A percentile compares a stretch with the other conserved stretches of the same genome.
Evolutionary conservation across 805 yeast species (phyloP).

Genomic region (Sungouiozyma ichnusensis): DNA sequence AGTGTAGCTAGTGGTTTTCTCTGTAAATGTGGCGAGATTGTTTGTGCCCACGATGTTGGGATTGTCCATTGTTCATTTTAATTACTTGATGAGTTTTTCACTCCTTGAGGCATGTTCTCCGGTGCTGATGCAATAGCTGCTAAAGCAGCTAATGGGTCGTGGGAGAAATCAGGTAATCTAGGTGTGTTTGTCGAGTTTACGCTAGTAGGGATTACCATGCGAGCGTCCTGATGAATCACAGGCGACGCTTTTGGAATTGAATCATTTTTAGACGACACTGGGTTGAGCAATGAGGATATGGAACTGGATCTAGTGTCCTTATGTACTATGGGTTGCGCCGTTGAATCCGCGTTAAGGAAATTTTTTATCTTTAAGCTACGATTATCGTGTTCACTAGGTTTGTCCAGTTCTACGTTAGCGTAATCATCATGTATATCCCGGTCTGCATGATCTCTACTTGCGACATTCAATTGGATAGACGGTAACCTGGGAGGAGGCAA

Average conservation of each 20-base stretch:
- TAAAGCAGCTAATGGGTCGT: constrained; percentile 29
- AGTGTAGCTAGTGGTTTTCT: too few species aligned
- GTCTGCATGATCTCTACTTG: not conserved
- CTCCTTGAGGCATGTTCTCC: constrained; percentile 14
- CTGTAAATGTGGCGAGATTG: too few species aligned
- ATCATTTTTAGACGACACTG: not conserved
- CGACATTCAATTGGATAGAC: constrained; percentile 18
- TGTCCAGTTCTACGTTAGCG: not conserved
- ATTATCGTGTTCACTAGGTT: not conserved
- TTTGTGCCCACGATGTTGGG: too few species aligned
- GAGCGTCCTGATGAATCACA: not conserved
- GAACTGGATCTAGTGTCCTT: not conserved
- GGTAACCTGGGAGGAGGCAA: constrained; percentile 28
- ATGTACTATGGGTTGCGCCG: not conserved
- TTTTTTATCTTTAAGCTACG: not conserved
- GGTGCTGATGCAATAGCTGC: constrained; percentile 32
- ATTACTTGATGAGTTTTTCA: constrained; percentile 1
- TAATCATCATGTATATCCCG: not conserved
- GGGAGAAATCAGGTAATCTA: constrained; percentile 18
- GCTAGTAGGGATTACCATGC: not conserved
- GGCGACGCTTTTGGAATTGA: not conserved
- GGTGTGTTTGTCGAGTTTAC: too few species aligned
- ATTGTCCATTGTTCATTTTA: not conserved
- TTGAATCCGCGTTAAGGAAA: constrained; percentile 1
- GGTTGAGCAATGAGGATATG: not conserved